Percentiles rank a stretch among this genome's conserved stretches.
Evolutionary conservation across 371 early-diverging fungal genomes (phyloP).

Genomic region (Lichtheimia ornata): DNA sequence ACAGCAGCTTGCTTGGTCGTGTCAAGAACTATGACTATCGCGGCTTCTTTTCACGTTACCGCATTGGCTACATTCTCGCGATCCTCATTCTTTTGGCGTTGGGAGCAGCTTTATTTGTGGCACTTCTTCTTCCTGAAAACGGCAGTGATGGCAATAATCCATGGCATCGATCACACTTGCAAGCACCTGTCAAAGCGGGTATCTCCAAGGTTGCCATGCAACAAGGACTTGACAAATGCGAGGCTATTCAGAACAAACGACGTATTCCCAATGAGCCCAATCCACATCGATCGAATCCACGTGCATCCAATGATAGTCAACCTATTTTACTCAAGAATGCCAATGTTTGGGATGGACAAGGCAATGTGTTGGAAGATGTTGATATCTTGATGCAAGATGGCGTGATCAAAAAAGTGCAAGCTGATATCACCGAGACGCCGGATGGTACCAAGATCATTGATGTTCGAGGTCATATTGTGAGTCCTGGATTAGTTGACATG

Average conservation of each 20-base stretch:
- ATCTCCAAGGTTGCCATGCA: slow-evolving; percentile 16
- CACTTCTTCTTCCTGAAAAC: slow-evolving; percentile 5
- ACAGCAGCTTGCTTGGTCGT: slow-evolving; percentile 5
- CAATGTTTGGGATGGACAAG: slow-evolving; percentile 60
- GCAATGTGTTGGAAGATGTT: slow-evolving; percentile 34
- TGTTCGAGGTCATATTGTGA: slow-evolving; percentile 61
- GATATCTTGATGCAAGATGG: slow-evolving; percentile 59
- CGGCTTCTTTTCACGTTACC: slow-evolving; percentile 9
- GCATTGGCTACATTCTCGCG: slow-evolving; percentile 11
- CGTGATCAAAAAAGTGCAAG: slow-evolving; percentile 43
- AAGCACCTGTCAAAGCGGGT: slow-evolving; percentile 17
- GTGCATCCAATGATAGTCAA: slow-evolving; percentile 16
- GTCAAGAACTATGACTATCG: slow-evolving; percentile 15
- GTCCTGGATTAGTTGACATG: slow-evolving; percentile 78
- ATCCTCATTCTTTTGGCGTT: slow-evolving; percentile 9
- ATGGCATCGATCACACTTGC: not conserved
- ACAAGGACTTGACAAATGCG: slow-evolving; percentile 20
- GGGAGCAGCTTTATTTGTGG: slow-evolving; percentile 5
- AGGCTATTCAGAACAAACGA: slow-evolving; percentile 1
- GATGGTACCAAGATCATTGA: slow-evolving; percentile 47
- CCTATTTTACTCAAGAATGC: slow-evolving; percentile 50
- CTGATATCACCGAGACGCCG: slow-evolving; percentile 25
- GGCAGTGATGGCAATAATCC: not conserved
- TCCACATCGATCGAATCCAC: slow-evolving; percentile 14
- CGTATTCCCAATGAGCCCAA: slow-evolving; percentile 4